Evolutionary conservation across 345 rosid species (phyloP), one percentile per base, ranked within the genome.

Genomic region (Citrus australasica): DNA sequence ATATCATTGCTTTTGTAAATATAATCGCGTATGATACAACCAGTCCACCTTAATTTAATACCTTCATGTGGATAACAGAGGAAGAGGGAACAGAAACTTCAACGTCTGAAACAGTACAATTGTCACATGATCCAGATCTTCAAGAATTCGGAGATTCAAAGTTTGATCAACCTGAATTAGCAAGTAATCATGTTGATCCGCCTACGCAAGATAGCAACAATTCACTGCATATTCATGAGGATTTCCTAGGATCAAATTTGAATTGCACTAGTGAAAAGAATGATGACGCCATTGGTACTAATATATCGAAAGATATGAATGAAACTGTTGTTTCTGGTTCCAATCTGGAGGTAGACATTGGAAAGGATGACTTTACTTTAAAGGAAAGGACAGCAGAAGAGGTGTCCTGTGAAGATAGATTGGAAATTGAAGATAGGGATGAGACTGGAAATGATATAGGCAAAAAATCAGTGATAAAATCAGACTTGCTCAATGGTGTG

Each of bases 41-140:
- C 60, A 68, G 42, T 19, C 25, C 60, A 33, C 55, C 65, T 69
- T 38, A 35, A 53, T 69, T 69, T 37, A 35, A 55, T 69, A 61
- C 59, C 19, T 46, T 61, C 19, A 6, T 60, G 40, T 16, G 59
- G 51, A 78, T 40, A 37, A 42, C 83, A 87, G 88, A 83, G 67
- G 63, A 81, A 25, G 76, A 51, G 28, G 76, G 35, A 46, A 27
- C 32, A 16, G 4, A 30, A 53, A 77, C 27, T 40, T 65, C 81
- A 75, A 24, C 37, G 67, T 51, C 30, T 55, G 73, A 60, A 48
- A 33, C 79, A 30, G 37, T 19, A 59, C 75, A 71, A 3, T 37
- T 80, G 62, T 9, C 51, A 46, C 17, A 65, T 27, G 72, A 80
- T 76, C 56, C 27, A 25, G 84, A 79, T 60, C 75, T 64, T 75